Evolutionary conservation across 2,329 filamentous ascomycete species (phyloP), one percentile per base, ranked within the genome.

Genomic region (Aspergillus calidoustus): DNA sequence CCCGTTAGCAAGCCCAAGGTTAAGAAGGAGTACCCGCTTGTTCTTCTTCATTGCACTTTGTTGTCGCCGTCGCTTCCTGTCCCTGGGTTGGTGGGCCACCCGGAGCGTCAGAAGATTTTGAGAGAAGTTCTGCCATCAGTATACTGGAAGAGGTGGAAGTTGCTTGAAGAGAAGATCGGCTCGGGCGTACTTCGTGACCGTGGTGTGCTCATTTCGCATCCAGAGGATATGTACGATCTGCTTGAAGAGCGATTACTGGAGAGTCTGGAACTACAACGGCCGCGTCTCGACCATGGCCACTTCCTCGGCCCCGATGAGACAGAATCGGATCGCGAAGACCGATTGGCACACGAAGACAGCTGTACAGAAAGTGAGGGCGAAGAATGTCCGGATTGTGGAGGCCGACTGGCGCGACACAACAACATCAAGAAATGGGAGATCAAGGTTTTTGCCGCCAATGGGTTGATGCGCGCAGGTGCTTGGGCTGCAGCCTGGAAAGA

Each of bases 401-500:
- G 80, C 69, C 63, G 81, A 72, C 31, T 88, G 70, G 80, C 75
- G 65, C 58, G 80, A 71, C 59, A 82, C 72, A 61, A 71, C 74
- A 82, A 54, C 71, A 84, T 75, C 74, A 84, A 66, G 75, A 87
- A 79, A 79, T 89, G 73, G 79, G 82, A 77, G 76, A 82, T 98
- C 74, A 95, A 93, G 72, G 89, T 98, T 1, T 99, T 94, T 72
- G 95, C 95, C 0, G 94, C 93, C 56, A 99, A 98, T 76, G 95
- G 95, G 0, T 81, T 98, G 52, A 96, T 99, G 92, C 87, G 89
- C 61, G 89, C 92, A 5, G 92, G 92, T 0, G 94, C 95, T 0
- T 99, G 95, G 95, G 87, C 87, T 4, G 93, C 93, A 2, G 94
- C 92, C 61, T 99, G 94, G 94, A 91, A 87, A 68, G 94, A 98